Evolutionary conservation across 1,139 yeast genomes (phyloP).

Genomic region (Candida sojae): DNA sequence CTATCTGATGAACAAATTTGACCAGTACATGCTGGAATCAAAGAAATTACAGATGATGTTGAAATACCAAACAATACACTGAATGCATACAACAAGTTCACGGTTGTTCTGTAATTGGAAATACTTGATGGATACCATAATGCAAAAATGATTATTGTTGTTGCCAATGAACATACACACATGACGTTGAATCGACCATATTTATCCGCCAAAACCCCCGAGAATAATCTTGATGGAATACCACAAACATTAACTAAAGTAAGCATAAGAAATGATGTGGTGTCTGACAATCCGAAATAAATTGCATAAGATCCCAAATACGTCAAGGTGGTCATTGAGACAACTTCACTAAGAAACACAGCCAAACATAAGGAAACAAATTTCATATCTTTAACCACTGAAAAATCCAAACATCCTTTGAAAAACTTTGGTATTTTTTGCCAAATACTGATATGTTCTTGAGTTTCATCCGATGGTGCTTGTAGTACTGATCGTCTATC

Average conservation of each 20-base stretch:
- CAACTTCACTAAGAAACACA: conserved; percentile 49
- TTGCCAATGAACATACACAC: conserved; percentile 37
- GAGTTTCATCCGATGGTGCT: not conserved
- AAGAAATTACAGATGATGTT: conserved; percentile 30
- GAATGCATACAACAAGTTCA: conserved; percentile 23
- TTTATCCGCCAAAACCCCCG: conserved; percentile 51
- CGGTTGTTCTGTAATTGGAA: conserved; percentile 1
- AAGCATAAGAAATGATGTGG: conserved; percentile 45
- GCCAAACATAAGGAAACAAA: conserved; percentile 43
- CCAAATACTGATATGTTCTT: not conserved
- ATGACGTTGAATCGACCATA: conserved; percentile 57
- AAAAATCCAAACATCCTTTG: conserved; percentile 38
- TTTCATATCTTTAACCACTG: conserved; percentile 40
- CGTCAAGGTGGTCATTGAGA: conserved; percentile 50
- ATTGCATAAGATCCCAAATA: conserved; percentile 55
- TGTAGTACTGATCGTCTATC: conserved; percentile 31
- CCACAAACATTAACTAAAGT: conserved; percentile 50
- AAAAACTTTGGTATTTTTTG: conserved; percentile 15
- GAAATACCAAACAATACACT: conserved; percentile 30
- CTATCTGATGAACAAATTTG: conserved; percentile 66
- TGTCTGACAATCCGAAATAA: conserved; percentile 37
- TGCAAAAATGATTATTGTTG: conserved; percentile 41
- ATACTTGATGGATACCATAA: conserved; percentile 47
- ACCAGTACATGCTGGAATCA: conserved; percentile 49
- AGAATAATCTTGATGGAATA: conserved; percentile 45